Evolutionary conservation across 768 basidiomycete genomes (phyloP), one percentile per base, ranked within the genome.

Genomic region (Coprinellus micaceus): DNA sequence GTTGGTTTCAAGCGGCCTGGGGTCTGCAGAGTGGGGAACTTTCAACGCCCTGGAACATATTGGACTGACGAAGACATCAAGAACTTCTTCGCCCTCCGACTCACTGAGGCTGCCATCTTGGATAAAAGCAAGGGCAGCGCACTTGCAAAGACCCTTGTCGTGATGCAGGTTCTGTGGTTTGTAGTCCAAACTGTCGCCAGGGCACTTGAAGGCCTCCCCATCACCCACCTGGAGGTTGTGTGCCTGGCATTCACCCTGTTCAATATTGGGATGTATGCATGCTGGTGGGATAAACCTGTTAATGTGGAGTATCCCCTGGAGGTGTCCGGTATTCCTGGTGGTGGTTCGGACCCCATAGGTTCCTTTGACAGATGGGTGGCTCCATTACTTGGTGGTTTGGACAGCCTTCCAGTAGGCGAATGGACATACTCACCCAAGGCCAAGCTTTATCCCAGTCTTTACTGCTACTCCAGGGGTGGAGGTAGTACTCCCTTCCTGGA

Each of bases 251-350:
- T 71, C 46, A 68, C 66, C 2, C 36, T 64, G 3, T 58, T 75
- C 25, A 74, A 68, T 28, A 58, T 66, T 12, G 55, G 65, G 10
- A 68, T 63, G 12, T 75, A 73, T 56, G 30, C 51, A 0, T 46
- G 72, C 1, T 76, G 76, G 75, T 76, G 71, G 74, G 36, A 67
- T 26, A 78, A 78, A 59, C 76, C 75, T 2, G 63, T 69, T 11
- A 67, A 71, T 52, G 68, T 76, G 0, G 59, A 59, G 9, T 57
- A 56, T 19, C 69, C 66, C 7, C 33, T 33, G 33, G 33, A 33
- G 33, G 13, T 33, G 7, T 13, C 6, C 33, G 33, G 33, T 13
- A 13, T 33, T 13, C 33, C 33, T 33, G 33, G 33, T 6, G 33
- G 13, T 6, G 13, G 33, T 6, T 6, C 33, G 7, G 33, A 33